Evolutionary conservation across 2,329 filamentous ascomycete genomes (phyloP).

Genomic region (Bretziella fagacearum): DNA sequence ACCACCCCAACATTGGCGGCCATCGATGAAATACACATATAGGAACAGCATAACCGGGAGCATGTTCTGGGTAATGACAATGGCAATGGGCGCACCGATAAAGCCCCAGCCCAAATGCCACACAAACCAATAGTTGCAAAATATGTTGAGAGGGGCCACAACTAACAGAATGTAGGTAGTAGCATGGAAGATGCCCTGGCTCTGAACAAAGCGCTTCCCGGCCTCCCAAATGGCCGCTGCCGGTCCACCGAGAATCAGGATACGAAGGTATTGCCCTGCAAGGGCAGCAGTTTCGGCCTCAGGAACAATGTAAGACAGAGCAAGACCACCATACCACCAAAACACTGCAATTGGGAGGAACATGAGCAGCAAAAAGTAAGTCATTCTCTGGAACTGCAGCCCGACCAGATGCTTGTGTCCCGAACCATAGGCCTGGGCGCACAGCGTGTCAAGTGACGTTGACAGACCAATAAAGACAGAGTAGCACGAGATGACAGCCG

Average conservation of each 20-base stretch:
- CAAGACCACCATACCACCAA: slow-evolving; percentile 51
- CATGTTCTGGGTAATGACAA: slow-evolving; percentile 60
- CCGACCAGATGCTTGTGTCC: slow-evolving; percentile 79
- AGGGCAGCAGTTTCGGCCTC: slow-evolving; percentile 45
- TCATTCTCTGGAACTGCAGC: slow-evolving; percentile 65
- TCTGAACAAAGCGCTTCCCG: slow-evolving; percentile 66
- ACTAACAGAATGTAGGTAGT: slow-evolving; percentile 62
- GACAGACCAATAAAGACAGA: slow-evolving; percentile 70
- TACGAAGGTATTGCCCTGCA: slow-evolving; percentile 54
- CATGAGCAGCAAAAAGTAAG: slow-evolving; percentile 55
- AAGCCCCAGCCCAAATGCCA: slow-evolving; percentile 56
- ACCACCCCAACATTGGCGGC: slow-evolving; percentile 69
- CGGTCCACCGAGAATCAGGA: slow-evolving; percentile 57
- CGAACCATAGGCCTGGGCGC: slow-evolving; percentile 83
- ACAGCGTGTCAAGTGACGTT: slow-evolving; percentile 81
- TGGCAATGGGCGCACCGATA: slow-evolving; percentile 65
- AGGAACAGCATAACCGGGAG: slow-evolving; percentile 60
- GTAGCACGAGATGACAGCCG: slow-evolving; percentile 60
- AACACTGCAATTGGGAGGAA: slow-evolving; percentile 55
- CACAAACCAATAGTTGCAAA: slow-evolving; percentile 64
- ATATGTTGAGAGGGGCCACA: slow-evolving; percentile 58
- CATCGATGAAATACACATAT: slow-evolving; percentile 59
- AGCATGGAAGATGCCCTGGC: slow-evolving; percentile 64
- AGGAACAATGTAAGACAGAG: slow-evolving; percentile 35
- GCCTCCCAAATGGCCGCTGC: slow-evolving; percentile 63